Evolutionary conservation across 2,329 filamentous ascomycete species (phyloP), one percentile per base, ranked within the genome.

Genomic region (Esteya vermicola): DNA sequence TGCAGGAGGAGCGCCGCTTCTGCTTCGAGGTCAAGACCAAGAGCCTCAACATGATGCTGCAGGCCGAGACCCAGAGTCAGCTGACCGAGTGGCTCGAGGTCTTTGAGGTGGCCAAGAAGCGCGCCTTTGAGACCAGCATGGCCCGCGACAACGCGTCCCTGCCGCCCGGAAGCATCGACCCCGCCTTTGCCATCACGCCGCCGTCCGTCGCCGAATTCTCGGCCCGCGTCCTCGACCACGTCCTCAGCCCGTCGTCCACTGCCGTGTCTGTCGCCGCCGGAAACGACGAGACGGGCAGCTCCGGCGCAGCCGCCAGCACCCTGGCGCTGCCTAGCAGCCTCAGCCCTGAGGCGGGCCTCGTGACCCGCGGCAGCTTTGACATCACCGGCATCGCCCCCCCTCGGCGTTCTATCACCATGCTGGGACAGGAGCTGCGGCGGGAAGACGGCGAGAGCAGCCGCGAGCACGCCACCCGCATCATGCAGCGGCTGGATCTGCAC

Each of bases 21-120:
- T 96, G 91, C 56, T 95, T 98, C 52, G 91, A 98, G 59, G 82
- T 98, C 52, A 98, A 96, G 66, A 98, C 91, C 3, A 98, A 95
- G 59, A 93, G 85, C 52, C 83, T 83, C 46, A 91, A 80, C 37
- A 78, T 94, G 47, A 65, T 95, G 43, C 67, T 98, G 4, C 91
- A 98, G 60, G 84, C 89, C 5, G 91, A 98, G 56, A 94, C 85
- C 0, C 91, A 98, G 56, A 67, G 65, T 37, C 85, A 96, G 54
- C 71, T 98, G n/a, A 86, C 83, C 43, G 84, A 93, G 51, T 98
- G 91, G 91, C 77, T 98, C 41, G 77, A 84, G 47, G 79, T 89
- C 0, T 95, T 98, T 51, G 89, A 98, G 50, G 75, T 88, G 14
- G 88, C 89, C 39, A 98, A 98, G 62, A 85, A 88, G 50, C 85